phyloP scores from a whole-genome alignment of 169 alveolate genomes.

The Plasmodium vinckei region DNA sequence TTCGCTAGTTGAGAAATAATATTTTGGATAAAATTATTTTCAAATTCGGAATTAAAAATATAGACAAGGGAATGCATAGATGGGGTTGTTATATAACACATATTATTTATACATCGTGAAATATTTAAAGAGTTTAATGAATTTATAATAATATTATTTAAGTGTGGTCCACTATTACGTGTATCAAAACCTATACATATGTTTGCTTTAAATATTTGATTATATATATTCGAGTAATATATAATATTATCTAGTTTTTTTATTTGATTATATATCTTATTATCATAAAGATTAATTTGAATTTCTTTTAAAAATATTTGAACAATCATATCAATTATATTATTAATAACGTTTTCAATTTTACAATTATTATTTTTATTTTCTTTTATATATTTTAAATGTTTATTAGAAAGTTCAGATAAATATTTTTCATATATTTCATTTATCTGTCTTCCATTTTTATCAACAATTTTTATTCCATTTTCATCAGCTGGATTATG shows the following conservation, averaged over 20 bases:
- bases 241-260: constrained; percentile 28
- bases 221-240: constrained; percentile 26
- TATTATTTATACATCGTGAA: constrained; percentile 53
- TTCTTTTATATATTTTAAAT: constrained; percentile 42
- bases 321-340: constrained; percentile 26
- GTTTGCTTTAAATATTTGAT: constrained; percentile 22
- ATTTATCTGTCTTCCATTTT: constrained; percentile 78
- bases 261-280: constrained; percentile 15
- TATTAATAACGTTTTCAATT: constrained; percentile 30
- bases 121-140: constrained; percentile 41
- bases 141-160: constrained; percentile 48
- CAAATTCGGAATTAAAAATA: constrained; percentile 15
- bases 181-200: constrained; percentile 76
- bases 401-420: constrained; percentile 77
- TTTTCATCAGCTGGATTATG: constrained; percentile 82
- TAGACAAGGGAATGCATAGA: constrained; percentile 64
- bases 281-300: constrained; percentile 24
- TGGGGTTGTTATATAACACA: constrained; percentile 72
- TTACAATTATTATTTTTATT: constrained; percentile 16
- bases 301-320: constrained; percentile 35
- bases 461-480: constrained; percentile 81
- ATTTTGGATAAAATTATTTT: background rate
- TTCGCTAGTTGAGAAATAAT: background rate
- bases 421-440: constrained; percentile 79
- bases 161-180: constrained; percentile 26